Conservation (phyloP, 2,329 filamentous ascomycete genomes). For the Nemania sp. region DNA sequence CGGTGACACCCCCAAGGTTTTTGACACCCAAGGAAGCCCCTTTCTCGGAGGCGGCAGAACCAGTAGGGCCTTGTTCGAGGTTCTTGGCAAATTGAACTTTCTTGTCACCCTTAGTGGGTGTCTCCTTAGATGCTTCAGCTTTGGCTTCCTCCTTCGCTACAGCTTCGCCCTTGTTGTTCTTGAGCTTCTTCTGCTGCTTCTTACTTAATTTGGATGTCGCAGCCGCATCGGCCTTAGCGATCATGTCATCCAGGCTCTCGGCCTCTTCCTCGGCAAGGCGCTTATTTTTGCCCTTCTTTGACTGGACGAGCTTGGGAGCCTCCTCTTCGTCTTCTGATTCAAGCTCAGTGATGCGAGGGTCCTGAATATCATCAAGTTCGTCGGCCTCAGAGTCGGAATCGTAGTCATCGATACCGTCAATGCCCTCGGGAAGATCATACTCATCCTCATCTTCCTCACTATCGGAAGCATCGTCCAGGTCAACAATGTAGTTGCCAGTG, state of each 20-base stretch:
- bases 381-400: slow-evolving; percentile 73
- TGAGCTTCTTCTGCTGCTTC: slow-evolving; percentile 97
- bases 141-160: slow-evolving; percentile 65
- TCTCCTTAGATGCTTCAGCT: slow-evolving; percentile 54
- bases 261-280: slow-evolving; percentile 74
- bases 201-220: slow-evolving; percentile 82
- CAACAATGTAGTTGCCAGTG: slow-evolving; percentile 93
- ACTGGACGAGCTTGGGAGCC: slow-evolving; percentile 61
- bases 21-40: slow-evolving; percentile 69
- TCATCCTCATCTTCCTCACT: slow-evolving; percentile 69
- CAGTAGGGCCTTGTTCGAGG: slow-evolving; percentile 93
- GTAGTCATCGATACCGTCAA: slow-evolving; percentile 71
- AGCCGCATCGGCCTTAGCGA: slow-evolving; percentile 69
- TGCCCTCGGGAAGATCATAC: slow-evolving; percentile 79
- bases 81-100: slow-evolving; percentile 99
- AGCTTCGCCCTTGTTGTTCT: slow-evolving; percentile 96
- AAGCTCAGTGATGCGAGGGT: slow-evolving; percentile 83
- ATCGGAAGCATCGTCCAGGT: slow-evolving; percentile 65
- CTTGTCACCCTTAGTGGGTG: slow-evolving; percentile 68
- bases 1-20: slow-evolving; percentile 82
- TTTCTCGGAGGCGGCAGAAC: slow-evolving; percentile 59
- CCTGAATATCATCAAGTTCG: slow-evolving; percentile 74
- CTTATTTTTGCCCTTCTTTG: slow-evolving; percentile 88
- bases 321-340: slow-evolving; percentile 79
- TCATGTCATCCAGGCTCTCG: slow-evolving; percentile 79